These are phyloP conservation scores for Penicillium antarcticum DNA, from an alignment of 495 filamentous ascomycete genomes.

Conservation along the genomic window DNA sequence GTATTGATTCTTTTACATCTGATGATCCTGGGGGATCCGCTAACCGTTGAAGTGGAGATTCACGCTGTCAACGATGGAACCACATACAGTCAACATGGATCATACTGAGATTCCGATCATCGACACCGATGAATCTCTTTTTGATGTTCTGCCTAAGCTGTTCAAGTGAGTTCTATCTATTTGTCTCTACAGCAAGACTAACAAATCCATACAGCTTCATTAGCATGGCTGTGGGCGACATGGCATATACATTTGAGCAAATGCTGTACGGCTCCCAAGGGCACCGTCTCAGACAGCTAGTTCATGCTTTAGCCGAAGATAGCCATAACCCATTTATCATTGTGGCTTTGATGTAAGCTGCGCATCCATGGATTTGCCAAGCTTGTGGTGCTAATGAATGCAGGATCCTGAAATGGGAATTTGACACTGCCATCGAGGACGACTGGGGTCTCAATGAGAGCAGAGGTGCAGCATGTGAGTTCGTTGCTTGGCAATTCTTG, in stretches of 20 bases:
- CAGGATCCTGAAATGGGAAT: constrained; percentile 81
- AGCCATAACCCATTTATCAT: constrained; percentile 74
- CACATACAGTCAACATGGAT: constrained; percentile 10
- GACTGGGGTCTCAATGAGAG: constrained; percentile 71
- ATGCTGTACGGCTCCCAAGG: constrained; percentile 65
- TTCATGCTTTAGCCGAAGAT: constrained; percentile 59
- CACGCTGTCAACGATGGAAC: constrained; percentile 6
- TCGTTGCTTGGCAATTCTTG: constrained; percentile 87
- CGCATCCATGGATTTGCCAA: neutral
- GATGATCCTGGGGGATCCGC: constrained; percentile 1
- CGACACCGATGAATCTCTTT: constrained; percentile 58
- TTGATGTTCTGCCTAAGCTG: constrained; percentile 65
- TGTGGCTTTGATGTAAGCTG: constrained; percentile 70
- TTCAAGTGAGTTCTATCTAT: constrained; percentile 48
- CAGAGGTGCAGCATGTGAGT: constrained; percentile 82
- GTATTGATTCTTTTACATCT: neutral
- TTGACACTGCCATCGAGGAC: constrained; percentile 54
- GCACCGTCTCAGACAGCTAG: constrained; percentile 59
- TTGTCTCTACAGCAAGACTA: neutral
- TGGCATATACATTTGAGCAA: constrained; percentile 76
- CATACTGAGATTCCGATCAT: constrained; percentile 56
- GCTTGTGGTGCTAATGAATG: neutral
- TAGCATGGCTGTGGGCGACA: constrained; percentile 60
- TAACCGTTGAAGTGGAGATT: neutral
- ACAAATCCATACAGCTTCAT: constrained; percentile 7